Evolutionary conservation across 2,329 filamentous ascomycete genomes (phyloP), one percentile per base, ranked within the genome.

Genomic region (Cladosporium sp.): DNA sequence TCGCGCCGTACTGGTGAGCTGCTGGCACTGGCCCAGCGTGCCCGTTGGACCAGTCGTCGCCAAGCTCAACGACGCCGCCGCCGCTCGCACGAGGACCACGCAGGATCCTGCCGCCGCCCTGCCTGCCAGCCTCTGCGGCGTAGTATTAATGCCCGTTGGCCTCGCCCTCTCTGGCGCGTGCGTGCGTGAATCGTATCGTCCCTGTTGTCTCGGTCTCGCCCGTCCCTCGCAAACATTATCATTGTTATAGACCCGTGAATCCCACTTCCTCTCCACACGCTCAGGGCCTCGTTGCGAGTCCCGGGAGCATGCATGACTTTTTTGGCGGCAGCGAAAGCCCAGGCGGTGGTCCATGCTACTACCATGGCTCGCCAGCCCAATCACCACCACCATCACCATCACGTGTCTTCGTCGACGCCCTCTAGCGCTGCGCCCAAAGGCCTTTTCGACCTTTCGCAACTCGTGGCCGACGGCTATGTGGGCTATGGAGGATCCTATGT

Each of bases 321-420:
- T 30, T 37, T 50, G 17, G 40, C 51, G 28, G 51, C 51, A 43
- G 22, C 51, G 34, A 14, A 43, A 55, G 51, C 51, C 51, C 54
- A 34, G 22, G 43, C 43, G 54, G 54, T 56, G 54, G 49, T 51
- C 49, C 30, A 51, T 39, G 54, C 34, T 37, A 37, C 34, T 8
- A 50, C 47, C 54, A 47, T 56, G 54, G 54, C 54, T 36, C 54
- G 54, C 54, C 54, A 56, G 40, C 54, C 54, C 54, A 56, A 56
- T 56, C 54, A 56, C 54, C 54, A 56, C 54, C 54, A 56, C 54
- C 54, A 56, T 39, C 54, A 56, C 54, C 54, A 49, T 56, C 54
- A 56, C 54, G 54, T 56, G 47, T 39, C 54, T 9, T 28, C 54
- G 1, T 30, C 43, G 2, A 20, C 54, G 5, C 11, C 42, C 36